These are phyloP conservation scores for Pichia sp. DNA, from an alignment of 1,139 yeast species.

Conservation along the genomic window DNA sequence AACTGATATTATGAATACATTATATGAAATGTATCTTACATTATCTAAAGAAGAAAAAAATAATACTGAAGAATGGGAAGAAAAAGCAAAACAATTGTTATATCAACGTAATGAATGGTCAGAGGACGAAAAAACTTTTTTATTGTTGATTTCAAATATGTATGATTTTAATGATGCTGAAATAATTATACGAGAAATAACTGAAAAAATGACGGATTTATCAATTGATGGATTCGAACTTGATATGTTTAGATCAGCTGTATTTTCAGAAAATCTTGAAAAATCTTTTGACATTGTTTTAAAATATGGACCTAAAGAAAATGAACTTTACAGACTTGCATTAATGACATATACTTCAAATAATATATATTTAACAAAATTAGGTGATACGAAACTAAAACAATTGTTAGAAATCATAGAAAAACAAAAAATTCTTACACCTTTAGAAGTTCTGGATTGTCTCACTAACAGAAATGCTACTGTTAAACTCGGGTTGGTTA, in stretches of 20 bases:
- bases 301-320: constrained; percentile 55
- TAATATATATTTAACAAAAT: constrained; percentile 44
- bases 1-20: constrained; percentile 65
- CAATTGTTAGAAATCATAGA: constrained; percentile 50
- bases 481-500: constrained; percentile 55
- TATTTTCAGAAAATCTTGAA: constrained; percentile 50
- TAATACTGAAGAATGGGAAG: constrained; percentile 48
- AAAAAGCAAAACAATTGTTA: constrained; percentile 55
- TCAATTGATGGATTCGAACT: constrained; percentile 45
- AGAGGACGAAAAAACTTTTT: constrained; percentile 50
- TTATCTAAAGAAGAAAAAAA: constrained; percentile 39
- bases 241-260: constrained; percentile 60
- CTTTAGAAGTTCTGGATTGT: constrained; percentile 69
- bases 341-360: constrained; percentile 60
- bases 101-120: constrained; percentile 22
- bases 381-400: constrained; percentile 49
- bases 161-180: constrained; percentile 52
- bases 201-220: constrained; percentile 23
- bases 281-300: constrained; percentile 53
- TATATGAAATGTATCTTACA: constrained; percentile 75
- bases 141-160: constrained; percentile 62
- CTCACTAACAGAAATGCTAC: constrained; percentile 65
- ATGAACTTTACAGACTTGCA: constrained; percentile 62
- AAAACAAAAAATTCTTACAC: constrained; percentile 53
- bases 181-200: constrained; percentile 29